phyloP scores from a whole-genome alignment of 768 basidiomycete genomes.

The Naganishia antarctica region DNA sequence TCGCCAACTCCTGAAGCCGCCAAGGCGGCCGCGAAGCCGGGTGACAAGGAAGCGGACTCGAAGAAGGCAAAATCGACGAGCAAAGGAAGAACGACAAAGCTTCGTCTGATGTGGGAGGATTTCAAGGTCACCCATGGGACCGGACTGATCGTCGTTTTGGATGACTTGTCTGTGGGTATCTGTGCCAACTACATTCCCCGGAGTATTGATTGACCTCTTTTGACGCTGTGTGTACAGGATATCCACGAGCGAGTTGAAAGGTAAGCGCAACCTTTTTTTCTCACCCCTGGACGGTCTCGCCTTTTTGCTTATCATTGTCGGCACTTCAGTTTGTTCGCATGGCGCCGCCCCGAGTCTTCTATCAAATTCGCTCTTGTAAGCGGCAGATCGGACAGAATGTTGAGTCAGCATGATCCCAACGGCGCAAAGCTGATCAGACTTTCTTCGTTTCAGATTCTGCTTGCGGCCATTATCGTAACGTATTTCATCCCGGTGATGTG shows the following conservation, averaged over 20 bases:
- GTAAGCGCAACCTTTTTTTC: slow-evolving; percentile 11
- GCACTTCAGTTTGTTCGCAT: slow-evolving; percentile 28
- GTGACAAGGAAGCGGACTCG: not conserved
- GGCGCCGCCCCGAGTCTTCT: slow-evolving; percentile 25
- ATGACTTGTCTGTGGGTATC: slow-evolving; percentile 30
- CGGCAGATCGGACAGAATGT: not conserved
- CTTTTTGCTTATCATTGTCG: too few species aligned
- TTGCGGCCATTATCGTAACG: slow-evolving; percentile 8
- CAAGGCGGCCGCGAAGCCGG: not conserved
- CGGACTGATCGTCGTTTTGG: slow-evolving; percentile 29
- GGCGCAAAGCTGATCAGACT: too few species aligned
- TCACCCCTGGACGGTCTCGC: too few species aligned
- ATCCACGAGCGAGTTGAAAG: slow-evolving; percentile 32
- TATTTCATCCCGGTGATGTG: slow-evolving; percentile 23
- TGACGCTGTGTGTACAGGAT: slow-evolving; percentile 28
- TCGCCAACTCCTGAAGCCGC: not conserved
- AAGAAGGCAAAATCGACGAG: slow-evolving; percentile 20
- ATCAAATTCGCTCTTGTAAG: slow-evolving; percentile 24
- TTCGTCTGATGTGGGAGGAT: slow-evolving; percentile 22
- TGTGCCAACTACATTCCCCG: too few species aligned
- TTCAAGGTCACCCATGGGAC: slow-evolving; percentile 28
- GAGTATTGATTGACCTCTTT: too few species aligned
- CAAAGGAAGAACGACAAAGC: slow-evolving; percentile 6
- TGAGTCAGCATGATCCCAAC: too few species aligned
- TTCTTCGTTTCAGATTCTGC: slow-evolving; percentile 22